Evolutionary conservation across 768 basidiomycete genomes (phyloP), one percentile per base, ranked within the genome.

Genomic region (Trametes coccinea): DNA sequence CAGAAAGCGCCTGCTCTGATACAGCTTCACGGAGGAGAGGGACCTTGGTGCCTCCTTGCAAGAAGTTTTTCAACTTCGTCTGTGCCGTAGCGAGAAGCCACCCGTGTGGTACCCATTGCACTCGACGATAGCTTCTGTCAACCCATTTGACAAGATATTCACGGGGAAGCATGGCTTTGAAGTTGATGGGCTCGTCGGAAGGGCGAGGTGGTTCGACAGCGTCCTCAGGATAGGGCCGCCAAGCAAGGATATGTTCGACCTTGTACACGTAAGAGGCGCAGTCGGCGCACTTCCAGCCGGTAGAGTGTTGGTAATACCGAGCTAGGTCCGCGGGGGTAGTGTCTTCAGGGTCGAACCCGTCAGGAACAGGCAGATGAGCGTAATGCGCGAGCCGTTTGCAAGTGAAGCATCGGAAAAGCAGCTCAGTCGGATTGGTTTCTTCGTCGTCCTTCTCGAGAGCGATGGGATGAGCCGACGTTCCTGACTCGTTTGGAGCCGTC

Each of bases 101-200:
- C 79, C 89, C 86, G 67, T 98, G 95, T 33, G 93, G 90, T 2
- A 97, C 93, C 95, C 95, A 98, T 71, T 89, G 82, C 10, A 84
- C 76, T 45, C 89, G 84, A 55, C 90, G 79, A 73, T 91, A 98
- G 65, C 93, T 92, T 47, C 89, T 77, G 43, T 80, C 85, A 8
- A 74, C 73, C 93, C 94, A 98, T 72, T 98, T 98, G 57, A 98
- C 85, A 11, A 98, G 84, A 71, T 98, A 98, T 73, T 96, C 93
- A 46, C 95, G 78, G n/a, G 92, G 92, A 14, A 95, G 79, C 37
- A 76, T 67, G 29, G 77, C 71, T 71, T 87, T 94, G 71, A 79
- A 79, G 64, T 84, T 75, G 0, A 82, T 77, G 2, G 75, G 67
- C 54, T 81, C 75, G 50, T 77, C 78, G 6, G 66, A 52, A 6